A percentile compares a stretch with the other conserved stretches of the same genome.
Conservation (phyloP, 495 filamentous ascomycete species). For the Lasiosphaeriaceae sp. region DNA sequence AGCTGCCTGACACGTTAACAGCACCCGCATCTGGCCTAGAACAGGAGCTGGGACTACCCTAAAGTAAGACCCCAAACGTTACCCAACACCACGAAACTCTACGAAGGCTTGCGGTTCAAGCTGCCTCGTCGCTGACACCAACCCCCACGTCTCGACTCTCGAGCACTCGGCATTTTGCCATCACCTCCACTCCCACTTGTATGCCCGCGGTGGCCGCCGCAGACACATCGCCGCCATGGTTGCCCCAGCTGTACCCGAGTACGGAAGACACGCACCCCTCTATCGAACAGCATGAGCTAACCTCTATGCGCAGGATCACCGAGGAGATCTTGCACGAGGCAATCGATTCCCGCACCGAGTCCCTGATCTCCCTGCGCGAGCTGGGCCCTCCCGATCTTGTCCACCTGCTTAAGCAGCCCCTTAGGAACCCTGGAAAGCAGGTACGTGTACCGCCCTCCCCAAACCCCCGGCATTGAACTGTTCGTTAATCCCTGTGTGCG, state of each 20-base stretch:
- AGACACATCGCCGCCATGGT: slow-evolving; percentile 59
- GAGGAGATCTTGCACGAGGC: slow-evolving; percentile 87
- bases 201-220: slow-evolving; percentile 3
- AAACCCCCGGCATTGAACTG: neutral
- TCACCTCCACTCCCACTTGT: neutral
- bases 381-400: slow-evolving; percentile 94
- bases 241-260: slow-evolving; percentile 87
- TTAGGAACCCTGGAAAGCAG: slow-evolving; percentile 59
- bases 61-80: too few species aligned
- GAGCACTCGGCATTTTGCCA: neutral
- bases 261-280: slow-evolving; percentile 30
- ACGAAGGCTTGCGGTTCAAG: too few species aligned
- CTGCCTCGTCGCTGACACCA: too few species aligned
- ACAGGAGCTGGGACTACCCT: neutral
- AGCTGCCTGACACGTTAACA: neutral
- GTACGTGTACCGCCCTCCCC: slow-evolving; percentile 46
- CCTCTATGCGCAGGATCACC: slow-evolving; percentile 59
- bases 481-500: slow-evolving; percentile 16
- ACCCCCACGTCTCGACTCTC: too few species aligned
- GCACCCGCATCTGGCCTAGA: neutral
- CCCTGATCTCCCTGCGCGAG: slow-evolving; percentile 78
- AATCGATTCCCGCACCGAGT: slow-evolving; percentile 84
- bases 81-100: too few species aligned
- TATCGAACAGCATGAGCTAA: slow-evolving; percentile 16
- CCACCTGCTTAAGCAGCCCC: slow-evolving; percentile 85